Base-by-base conservation (phyloP, 1,139 yeast species). In the Geotrichum aggregatum region DNA sequence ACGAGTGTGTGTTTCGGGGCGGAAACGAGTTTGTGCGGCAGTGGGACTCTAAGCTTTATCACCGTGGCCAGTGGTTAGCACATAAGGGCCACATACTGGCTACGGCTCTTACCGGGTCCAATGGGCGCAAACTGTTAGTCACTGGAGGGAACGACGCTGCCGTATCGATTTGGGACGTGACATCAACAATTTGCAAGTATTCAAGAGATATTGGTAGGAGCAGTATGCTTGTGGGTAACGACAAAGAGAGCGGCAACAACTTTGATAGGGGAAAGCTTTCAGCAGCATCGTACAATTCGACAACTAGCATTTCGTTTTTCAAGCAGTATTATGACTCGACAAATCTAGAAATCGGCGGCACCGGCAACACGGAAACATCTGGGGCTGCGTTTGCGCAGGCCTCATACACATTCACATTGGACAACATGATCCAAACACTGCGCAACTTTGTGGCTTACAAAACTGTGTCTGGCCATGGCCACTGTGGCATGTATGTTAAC, bases 391-490 rank as follows among this genome's bases (percentile, higher is more conserved):
- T 49, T 2, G 52, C 52, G 7, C 47, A 63, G 3, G n/a, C n/a
- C n/a, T n/a, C n/a, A n/a, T n/a, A n/a, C n/a, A n/a, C n/a, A n/a
- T 57, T 65, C 19, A 73, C 73, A 47, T 82, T 86, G 55, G 88
- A 84, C 47, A 74, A 78, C 30, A 73, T 92, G 75, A 65, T 91
- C 39, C 73, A 76, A 31, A 78, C 86, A 3, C 74, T 92, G 54
- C 71, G 76, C 18, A 77, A 77, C 47, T 73, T 84, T 52, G 82
- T 88, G 11, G 71, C 85, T 0, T 89, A 74, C 67, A 80, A 78
- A 60, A 87, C 97, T 0, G 86, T 92, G 11, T 86, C 95, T 13
- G 84, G 83, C 58, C 76, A 76, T 13, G 84, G 83, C 59, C 76
- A 76, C 46, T 87, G 87, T 0, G 78, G 79, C 16, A 65, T 74